A percentile compares a stretch with the other conserved stretches of the same genome.
These are phyloP conservation scores for Trichosanthes truncata DNA, from an alignment of 306 rosid species.

Conservation along the genomic window DNA sequence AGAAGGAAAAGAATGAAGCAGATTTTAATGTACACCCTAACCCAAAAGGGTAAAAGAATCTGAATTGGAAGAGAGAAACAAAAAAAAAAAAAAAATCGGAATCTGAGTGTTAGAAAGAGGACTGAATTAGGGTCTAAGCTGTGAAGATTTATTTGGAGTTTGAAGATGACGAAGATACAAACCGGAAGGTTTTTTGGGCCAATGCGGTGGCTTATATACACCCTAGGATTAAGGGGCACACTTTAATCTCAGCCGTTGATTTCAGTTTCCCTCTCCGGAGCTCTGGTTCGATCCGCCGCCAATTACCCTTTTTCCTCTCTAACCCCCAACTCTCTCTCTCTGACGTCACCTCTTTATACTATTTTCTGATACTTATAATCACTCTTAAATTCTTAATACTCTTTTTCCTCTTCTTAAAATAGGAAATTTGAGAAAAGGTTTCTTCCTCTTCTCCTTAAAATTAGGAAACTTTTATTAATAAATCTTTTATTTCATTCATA, in stretches of 20 bases:
- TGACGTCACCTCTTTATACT: neutral
- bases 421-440: neutral
- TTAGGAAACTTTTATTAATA: neutral
- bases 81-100: neutral
- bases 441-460: neutral
- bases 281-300: slow-evolving; percentile 72
- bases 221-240: slow-evolving; percentile 35
- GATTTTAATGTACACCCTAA: slow-evolving; percentile 18
- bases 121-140: slow-evolving; percentile 30
- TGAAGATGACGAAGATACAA: slow-evolving; percentile 45
- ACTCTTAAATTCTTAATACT: neutral
- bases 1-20: neutral
- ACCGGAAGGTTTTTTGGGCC: slow-evolving; percentile 36
- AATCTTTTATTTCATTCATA: too few species aligned
- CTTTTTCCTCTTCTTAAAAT: neutral
- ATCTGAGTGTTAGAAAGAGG: slow-evolving; percentile 19
- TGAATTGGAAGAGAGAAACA: neutral
- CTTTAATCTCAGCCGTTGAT: slow-evolving; percentile 27
- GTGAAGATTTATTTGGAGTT: slow-evolving; percentile 14
- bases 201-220: slow-evolving; percentile 31
- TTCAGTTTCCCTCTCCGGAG: neutral
- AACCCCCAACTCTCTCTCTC: neutral
- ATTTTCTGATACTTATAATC: neutral
- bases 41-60: slow-evolving; percentile 10
- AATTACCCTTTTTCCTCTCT: slow-evolving; percentile 19